Evolutionary conservation across 2,329 filamentous ascomycete species (phyloP).

Genomic region (Exophiala calicioides): DNA sequence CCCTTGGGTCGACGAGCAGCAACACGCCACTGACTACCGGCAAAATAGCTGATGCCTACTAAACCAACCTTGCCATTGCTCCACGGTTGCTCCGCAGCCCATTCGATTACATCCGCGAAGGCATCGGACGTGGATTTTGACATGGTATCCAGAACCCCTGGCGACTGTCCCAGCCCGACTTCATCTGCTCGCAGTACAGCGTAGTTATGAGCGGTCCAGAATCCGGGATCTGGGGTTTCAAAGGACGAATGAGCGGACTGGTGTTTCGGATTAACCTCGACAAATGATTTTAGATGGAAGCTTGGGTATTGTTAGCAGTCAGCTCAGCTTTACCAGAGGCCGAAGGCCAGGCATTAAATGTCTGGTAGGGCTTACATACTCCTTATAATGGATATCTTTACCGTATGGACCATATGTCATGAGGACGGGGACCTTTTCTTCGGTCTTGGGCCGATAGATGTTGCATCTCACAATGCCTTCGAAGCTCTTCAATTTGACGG

Average conservation of each 20-base stretch:
- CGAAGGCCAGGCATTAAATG: not conserved
- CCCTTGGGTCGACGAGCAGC: constrained; percentile 55
- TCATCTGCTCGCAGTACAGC: constrained; percentile 59
- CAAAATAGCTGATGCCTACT: constrained; percentile 56
- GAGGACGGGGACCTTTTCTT: constrained; percentile 58
- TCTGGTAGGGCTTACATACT: constrained; percentile 2
- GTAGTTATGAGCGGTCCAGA: constrained; percentile 58
- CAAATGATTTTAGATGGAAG: constrained; percentile 9
- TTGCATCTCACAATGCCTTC: constrained; percentile 52
- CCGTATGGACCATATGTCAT: constrained; percentile 74
- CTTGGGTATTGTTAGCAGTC: not conserved
- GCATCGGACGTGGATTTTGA: constrained; percentile 53
- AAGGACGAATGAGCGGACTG: constrained; percentile 56
- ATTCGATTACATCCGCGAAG: constrained; percentile 55
- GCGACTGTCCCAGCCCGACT: constrained; percentile 53
- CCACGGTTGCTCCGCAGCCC: constrained; percentile 54
- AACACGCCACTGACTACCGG: constrained; percentile 57
- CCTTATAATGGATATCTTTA: constrained; percentile 66
- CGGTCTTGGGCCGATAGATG: constrained; percentile 50
- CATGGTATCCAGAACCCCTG: constrained; percentile 56
- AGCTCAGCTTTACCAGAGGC: not conserved
- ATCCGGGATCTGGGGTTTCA: constrained; percentile 61
- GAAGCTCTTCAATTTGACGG: constrained; percentile 44
- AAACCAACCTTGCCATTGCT: constrained; percentile 54
- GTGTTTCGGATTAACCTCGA: constrained; percentile 41